phyloP scores from a whole-genome alignment of 1,284 basidiomycete genomes.

The Pascua sp. region DNA sequence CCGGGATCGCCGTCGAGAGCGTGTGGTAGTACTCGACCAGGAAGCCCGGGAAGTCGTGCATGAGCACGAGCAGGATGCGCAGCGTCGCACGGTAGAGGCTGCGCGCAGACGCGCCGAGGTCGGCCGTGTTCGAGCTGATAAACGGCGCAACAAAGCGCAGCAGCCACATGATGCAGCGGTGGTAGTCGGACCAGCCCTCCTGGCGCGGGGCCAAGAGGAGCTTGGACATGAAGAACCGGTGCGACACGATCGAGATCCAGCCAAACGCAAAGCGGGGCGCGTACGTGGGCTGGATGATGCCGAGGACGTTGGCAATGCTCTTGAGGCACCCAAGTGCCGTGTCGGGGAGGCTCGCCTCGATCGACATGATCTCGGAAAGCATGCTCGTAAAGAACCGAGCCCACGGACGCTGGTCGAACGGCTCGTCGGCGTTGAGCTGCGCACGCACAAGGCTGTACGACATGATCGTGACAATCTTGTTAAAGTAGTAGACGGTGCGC shows the following conservation, averaged over 20 bases:
- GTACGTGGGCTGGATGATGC: slow-evolving; percentile 91
- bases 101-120: slow-evolving; percentile 76
- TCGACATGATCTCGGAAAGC: slow-evolving; percentile 80
- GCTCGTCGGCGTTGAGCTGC: slow-evolving; percentile 86
- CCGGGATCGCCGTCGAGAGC: slow-evolving; percentile 86
- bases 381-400: slow-evolving; percentile 98
- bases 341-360: slow-evolving; percentile 75
- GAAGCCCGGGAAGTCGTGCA: slow-evolving; percentile 99
- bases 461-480: slow-evolving; percentile 96
- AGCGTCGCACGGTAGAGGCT: slow-evolving; percentile 91
- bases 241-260: slow-evolving; percentile 95
- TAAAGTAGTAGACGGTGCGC: slow-evolving; percentile 96
- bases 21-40: slow-evolving; percentile 95
- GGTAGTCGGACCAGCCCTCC: slow-evolving; percentile 87
- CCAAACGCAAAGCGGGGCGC: slow-evolving; percentile 98
- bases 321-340: slow-evolving; percentile 87
- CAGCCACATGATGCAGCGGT: slow-evolving; percentile 85
- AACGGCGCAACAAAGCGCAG: slow-evolving; percentile 93
- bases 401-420: slow-evolving; percentile 97
- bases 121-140: slow-evolving; percentile 64
- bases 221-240: slow-evolving; percentile 96
- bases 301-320: slow-evolving; percentile 89
- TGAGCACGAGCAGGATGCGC: slow-evolving; percentile 83
- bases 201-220: slow-evolving; percentile 58
- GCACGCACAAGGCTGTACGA: slow-evolving; percentile 91